These are phyloP conservation scores for Trypanosoma grayi DNA, from an alignment of 208 protist species.

Conservation along the genomic window DNA sequence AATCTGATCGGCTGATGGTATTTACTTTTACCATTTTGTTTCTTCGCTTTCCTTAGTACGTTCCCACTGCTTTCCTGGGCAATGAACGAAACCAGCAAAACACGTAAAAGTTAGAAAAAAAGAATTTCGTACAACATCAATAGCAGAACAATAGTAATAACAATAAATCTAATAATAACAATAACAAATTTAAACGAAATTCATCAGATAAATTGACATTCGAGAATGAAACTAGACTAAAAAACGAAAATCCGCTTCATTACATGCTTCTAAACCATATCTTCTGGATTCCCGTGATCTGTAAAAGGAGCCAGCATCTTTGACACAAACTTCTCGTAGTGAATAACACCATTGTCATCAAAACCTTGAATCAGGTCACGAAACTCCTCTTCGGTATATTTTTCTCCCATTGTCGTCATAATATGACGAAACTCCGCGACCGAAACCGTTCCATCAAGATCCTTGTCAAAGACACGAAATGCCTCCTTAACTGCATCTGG, in stretches of 20 bases:
- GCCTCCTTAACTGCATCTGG: slow-evolving; percentile 94
- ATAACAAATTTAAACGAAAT: background rate
- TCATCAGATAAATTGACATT: no score
- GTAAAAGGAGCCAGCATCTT: slow-evolving; percentile 91
- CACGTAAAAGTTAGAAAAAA: background rate
- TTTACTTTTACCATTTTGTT: slow-evolving; percentile 91
- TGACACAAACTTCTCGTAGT: slow-evolving; percentile 88
- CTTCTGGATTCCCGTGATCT: slow-evolving; percentile 67
- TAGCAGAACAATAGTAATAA: background rate
- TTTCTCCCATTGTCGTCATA: slow-evolving; percentile 97
- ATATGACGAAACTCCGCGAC: slow-evolving; percentile 96
- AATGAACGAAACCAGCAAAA: slow-evolving; percentile 3
- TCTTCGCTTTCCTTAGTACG: background rate
- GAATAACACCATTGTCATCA: slow-evolving; percentile 86
- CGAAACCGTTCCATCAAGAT: slow-evolving; percentile 94
- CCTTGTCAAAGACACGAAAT: slow-evolving; percentile 96
- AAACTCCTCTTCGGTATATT: slow-evolving; percentile 95
- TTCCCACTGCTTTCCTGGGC: no score
- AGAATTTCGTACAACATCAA: background rate
- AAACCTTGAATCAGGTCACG: slow-evolving; percentile 91
- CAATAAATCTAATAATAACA: background rate
- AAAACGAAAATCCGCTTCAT: slow-evolving; percentile 2
- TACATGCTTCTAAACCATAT: slow-evolving; percentile 28
- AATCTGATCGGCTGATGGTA: slow-evolving; percentile 88
- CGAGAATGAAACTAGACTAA: no score